Evolutionary conservation across 148 eudicot species (phyloP).

Genomic region (Dianthus caryophyllus): DNA sequence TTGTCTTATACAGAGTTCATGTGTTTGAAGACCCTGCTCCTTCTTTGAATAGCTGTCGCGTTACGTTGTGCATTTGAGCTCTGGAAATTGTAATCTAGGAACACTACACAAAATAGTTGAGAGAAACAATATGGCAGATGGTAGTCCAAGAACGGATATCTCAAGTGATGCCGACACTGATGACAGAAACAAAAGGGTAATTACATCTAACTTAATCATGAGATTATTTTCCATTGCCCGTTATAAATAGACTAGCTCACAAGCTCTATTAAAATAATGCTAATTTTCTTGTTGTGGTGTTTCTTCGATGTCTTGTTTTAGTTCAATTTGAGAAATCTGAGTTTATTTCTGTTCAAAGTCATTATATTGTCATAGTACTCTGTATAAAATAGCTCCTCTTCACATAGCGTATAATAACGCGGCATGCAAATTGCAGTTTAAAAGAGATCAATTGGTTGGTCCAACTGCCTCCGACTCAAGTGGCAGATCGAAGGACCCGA

Average conservation of each 20-base stretch:
- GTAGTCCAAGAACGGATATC: conserved; percentile 53
- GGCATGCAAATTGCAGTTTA: conserved; percentile 32
- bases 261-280: neutral
- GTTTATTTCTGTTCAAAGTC: neutral
- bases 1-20: neutral
- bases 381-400: neutral
- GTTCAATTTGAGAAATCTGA: neutral
- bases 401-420: conserved; percentile 10
- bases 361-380: neutral
- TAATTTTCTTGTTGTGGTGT: neutral
- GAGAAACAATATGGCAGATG: conserved; percentile 43
- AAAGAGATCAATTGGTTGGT: conserved; percentile 23
- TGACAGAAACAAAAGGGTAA: conserved; percentile 44
- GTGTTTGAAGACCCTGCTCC: conserved; percentile 4
- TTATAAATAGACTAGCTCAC: neutral
- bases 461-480: conserved; percentile 48
- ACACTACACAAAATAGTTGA: conserved; percentile 22
- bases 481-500: conserved; percentile 47
- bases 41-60: conserved; percentile 3
- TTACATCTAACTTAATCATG: neutral
- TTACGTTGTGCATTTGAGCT: conserved; percentile 13
- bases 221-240: neutral
- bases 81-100: conserved; percentile 9
- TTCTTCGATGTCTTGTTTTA: neutral
- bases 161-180: conserved; percentile 52